These are phyloP conservation scores for Amylocystis lapponica DNA, from an alignment of 768 basidiomycete species.

Conservation along the genomic window DNA sequence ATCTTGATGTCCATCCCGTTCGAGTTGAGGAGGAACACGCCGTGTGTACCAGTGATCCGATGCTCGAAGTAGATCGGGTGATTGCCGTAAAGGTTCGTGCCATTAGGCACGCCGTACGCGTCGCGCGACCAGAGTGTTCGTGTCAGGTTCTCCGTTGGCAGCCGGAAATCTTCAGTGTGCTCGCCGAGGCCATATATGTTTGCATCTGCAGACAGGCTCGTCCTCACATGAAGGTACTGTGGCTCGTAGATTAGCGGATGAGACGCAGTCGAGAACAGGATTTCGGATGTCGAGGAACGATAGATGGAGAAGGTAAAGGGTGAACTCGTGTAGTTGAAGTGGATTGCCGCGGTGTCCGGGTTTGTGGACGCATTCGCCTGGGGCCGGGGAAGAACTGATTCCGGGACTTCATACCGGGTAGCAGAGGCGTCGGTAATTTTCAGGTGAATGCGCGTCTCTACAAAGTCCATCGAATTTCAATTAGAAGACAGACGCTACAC, in stretches of 20 bases:
- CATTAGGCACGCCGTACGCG: conserved; percentile 49
- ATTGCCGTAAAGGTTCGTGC: conserved; percentile 65
- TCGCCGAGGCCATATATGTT: conserved; percentile 82
- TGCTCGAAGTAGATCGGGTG: conserved; percentile 75
- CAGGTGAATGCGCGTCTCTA: conserved; percentile 55
- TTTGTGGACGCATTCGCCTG: conserved; percentile 21
- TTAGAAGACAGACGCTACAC: too few species aligned
- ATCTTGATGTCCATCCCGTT: conserved; percentile 79
- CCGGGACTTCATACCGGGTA: conserved; percentile 59
- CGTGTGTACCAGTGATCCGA: conserved; percentile 59
- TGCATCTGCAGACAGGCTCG: conserved; percentile 47
- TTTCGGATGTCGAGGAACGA: conserved; percentile 43
- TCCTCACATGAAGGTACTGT: conserved; percentile 72
- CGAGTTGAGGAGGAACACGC: conserved; percentile 62
- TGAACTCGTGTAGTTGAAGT: conserved; percentile 52
- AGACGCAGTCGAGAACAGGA: conserved; percentile 55
- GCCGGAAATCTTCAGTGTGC: conserved; percentile 60
- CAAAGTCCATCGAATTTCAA: conserved; percentile 1
- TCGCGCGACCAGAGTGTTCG: conserved; percentile 65
- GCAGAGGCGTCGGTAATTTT: conserved; percentile 51
- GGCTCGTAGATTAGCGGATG: conserved; percentile 69
- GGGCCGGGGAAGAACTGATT: conserved; percentile 54
- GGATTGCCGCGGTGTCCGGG: conserved; percentile 36
- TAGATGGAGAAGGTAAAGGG: conserved; percentile 59
- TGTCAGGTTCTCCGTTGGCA: conserved; percentile 36